A percentile compares a stretch with the other conserved stretches of the same genome.
Evolutionary conservation across 73 alveolate genomes (phyloP).

Genomic region (Stentor coeruleus): DNA sequence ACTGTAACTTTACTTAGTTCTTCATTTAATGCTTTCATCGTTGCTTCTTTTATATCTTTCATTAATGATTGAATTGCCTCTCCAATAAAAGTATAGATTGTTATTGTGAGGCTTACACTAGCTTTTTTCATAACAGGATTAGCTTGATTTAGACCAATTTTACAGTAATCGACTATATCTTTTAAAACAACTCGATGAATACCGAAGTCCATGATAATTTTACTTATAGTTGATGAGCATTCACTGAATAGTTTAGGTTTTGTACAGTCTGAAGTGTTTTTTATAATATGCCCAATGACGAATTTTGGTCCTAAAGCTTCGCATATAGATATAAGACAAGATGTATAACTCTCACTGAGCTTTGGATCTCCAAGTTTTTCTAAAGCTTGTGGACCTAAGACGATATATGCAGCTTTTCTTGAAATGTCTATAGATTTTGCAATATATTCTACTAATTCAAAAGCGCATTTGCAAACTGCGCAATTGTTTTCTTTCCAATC

Average conservation of each 20-base stretch:
- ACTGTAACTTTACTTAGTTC: conserved; percentile 58
- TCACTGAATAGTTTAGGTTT: conserved; percentile 64
- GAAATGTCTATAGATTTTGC: conserved; percentile 40
- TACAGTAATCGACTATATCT: conserved; percentile 72
- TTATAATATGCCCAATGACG: conserved; percentile 45
- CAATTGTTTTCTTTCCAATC: conserved; percentile 85
- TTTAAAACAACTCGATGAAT: conserved; percentile 57
- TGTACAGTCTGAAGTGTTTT: conserved; percentile 42
- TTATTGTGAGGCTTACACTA: conserved; percentile 60
- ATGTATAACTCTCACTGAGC: conserved; percentile 36
- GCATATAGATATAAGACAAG: conserved; percentile 47
- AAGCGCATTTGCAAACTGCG: conserved; percentile 65
- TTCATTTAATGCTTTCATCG: conserved; percentile 62
- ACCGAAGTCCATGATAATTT: conserved; percentile 63
- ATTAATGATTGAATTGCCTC: conserved; percentile 60
- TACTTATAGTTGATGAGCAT: conserved; percentile 42
- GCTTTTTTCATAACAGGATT: conserved; percentile 65
- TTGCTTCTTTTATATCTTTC: conserved; percentile 79
- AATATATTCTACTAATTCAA: conserved; percentile 29
- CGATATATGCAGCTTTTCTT: conserved; percentile 56
- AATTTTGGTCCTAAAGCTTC: conserved; percentile 61
- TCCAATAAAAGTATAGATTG: conserved; percentile 73
- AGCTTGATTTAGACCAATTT: conserved; percentile 47
- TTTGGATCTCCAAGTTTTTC: conserved; percentile 78
- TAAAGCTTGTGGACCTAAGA: conserved; percentile 42